Conservation (phyloP, 2,329 filamentous ascomycete species). For the Didymella segeticola region DNA sequence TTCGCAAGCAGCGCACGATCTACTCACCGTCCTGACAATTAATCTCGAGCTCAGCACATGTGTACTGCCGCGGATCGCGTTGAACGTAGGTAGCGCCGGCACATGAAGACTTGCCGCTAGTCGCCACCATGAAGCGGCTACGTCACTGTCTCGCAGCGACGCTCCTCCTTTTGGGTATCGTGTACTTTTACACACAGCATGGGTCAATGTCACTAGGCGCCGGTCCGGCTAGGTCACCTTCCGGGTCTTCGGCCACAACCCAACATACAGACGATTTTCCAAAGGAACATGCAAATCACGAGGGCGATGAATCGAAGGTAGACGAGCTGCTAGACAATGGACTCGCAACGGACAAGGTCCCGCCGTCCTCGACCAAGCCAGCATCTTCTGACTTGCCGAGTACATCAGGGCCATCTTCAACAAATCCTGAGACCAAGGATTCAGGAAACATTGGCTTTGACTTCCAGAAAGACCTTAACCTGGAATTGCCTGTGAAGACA, state of each 20-base stretch:
- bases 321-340: neutral
- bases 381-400: neutral
- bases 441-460: conserved; percentile 10
- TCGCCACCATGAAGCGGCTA: conserved; percentile 12
- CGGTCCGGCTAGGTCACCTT: neutral
- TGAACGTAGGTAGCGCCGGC: neutral
- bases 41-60: neutral
- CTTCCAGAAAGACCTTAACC: conserved; percentile 39
- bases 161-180: conserved; percentile 11
- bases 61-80: neutral
- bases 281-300: neutral
- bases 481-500: conserved; percentile 27
- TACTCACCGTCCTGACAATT: neutral
- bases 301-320: neutral
- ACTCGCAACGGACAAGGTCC: neutral
- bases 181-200: conserved; percentile 7
- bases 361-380: neutral
- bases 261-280: conserved; percentile 1
- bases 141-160: conserved; percentile 3
- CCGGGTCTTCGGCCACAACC: neutral
- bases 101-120: neutral
- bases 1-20: neutral
- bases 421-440: neutral
- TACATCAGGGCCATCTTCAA: neutral
- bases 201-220: neutral